Base-by-base conservation (phyloP, 2,329 filamentous ascomycete genomes). In the Pestalotiopsis sp. region DNA sequence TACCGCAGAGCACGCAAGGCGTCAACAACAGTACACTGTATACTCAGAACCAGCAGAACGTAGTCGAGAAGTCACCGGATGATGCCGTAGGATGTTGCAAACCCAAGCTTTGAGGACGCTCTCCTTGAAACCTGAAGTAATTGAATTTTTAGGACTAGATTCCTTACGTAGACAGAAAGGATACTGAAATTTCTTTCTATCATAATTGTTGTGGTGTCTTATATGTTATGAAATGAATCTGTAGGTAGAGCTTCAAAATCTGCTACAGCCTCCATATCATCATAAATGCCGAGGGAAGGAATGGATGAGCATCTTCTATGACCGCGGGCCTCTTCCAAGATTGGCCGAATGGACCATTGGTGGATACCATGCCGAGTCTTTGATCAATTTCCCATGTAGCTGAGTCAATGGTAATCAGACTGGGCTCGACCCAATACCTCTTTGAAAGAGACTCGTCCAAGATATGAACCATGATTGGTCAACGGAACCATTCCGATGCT, bases 1-100 rank as follows among this genome's bases (percentile, higher is more conserved):
- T 84, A 41, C 83, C 82, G 5, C 57, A 59, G 9, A 59, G 57
- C 27, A 59, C 25, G 0, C 57, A 59, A 36, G 27, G 57, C 3
- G 23, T 11, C 23, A 59, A 59, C 17, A 27, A 78, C 75, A 59
- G 57, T 59, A 11, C 25, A 7, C 27, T 59, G 25, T 27, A 59
- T 27, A 23, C 23, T 7, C 23, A 59, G 23, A 7, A 17, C 4
- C 57, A 36, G 23, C 23, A n/a, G 4, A 36, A 20, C 1, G 23
- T 25, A 14, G 23, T 25, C 23, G n/a, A n/a, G 57, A n/a, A 6
- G 23, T 27, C 23, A 27, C 25, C 3, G 4, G 27, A 4, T 13
- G 23, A 36, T 13, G 27, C 57, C 1, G 27, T 23, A 14, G 57
- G 57, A 7, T 59, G 57, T 36, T 59, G 57, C 23, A 59, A 12